Evolutionary conservation across 305 asterid genomes (phyloP).

Genomic region (Fraxinus xanthoxyloides): DNA sequence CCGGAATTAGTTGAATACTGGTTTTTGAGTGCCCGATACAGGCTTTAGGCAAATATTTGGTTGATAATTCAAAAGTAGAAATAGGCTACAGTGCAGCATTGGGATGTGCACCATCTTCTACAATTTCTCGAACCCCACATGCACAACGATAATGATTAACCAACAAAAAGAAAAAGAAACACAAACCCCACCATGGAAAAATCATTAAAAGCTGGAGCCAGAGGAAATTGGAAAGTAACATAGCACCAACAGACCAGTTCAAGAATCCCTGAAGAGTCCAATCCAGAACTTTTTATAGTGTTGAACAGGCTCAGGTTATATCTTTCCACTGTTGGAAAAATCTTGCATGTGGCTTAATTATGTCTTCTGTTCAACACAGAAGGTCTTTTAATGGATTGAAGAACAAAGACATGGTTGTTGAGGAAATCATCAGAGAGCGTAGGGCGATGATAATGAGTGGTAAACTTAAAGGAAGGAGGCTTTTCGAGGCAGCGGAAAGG

Average conservation of each 20-base stretch:
- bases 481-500: constrained; percentile 27
- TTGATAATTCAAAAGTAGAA: not conserved
- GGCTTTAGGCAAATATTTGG: not conserved
- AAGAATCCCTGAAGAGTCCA: constrained; percentile 20
- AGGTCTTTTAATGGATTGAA: constrained; percentile 11
- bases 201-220: constrained; percentile 28
- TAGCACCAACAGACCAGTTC: constrained; percentile 26
- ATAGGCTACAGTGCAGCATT: not conserved
- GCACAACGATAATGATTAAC: not conserved
- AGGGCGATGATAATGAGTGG: constrained; percentile 43
- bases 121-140: not conserved
- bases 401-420: constrained; percentile 25
- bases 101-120: not conserved
- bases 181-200: constrained; percentile 32
- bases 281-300: not conserved
- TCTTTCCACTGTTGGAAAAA: constrained; percentile 13
- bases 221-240: constrained; percentile 14
- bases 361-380: constrained; percentile 41
- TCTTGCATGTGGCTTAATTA: constrained; percentile 38
- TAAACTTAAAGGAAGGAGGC: constrained; percentile 41
- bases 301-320: constrained; percentile 15
- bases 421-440: constrained; percentile 46
- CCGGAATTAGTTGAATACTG: not conserved
- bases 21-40: not conserved
- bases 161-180: not conserved